phyloP scores from a whole-genome alignment of 345 rosid genomes.

The Anastatica hierochuntica region DNA sequence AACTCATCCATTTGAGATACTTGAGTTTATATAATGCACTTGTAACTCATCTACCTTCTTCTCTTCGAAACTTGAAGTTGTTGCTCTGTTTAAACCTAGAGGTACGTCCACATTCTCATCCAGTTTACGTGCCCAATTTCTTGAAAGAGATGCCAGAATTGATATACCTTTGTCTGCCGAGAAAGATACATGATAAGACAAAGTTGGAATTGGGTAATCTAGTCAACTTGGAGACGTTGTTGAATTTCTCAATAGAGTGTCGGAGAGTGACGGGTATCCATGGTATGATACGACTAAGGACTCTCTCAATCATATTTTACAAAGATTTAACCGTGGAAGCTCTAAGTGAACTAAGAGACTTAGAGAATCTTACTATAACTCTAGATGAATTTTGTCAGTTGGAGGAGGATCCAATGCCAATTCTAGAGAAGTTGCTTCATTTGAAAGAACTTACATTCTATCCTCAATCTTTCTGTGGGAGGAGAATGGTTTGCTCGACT shows the following conservation, averaged over 20 bases:
- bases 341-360: too few relatives aligned
- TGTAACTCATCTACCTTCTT: constrained; percentile 8
- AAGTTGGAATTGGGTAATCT: neutral
- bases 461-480: neutral
- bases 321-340: too few relatives aligned
- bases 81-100: neutral
- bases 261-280: neutral
- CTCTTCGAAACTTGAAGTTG: neutral
- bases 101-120: neutral
- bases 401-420: neutral
- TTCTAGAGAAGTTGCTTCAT: neutral
- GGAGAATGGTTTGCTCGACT: constrained; percentile 11
- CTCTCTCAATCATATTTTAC: neutral
- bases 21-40: neutral
- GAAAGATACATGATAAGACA: neutral
- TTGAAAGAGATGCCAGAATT: neutral
- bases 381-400: neutral
- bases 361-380: neutral
- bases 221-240: neutral
- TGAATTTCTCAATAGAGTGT: neutral
- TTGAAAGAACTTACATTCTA: neutral
- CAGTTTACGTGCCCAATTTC: neutral
- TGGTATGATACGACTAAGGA: neutral
- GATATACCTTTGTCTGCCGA: neutral
- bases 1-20: constrained; percentile 30